Evolutionary conservation across 2,329 filamentous ascomycete species (phyloP), one percentile per base, ranked within the genome.

Genomic region (Dactylella cylindrospora): DNA sequence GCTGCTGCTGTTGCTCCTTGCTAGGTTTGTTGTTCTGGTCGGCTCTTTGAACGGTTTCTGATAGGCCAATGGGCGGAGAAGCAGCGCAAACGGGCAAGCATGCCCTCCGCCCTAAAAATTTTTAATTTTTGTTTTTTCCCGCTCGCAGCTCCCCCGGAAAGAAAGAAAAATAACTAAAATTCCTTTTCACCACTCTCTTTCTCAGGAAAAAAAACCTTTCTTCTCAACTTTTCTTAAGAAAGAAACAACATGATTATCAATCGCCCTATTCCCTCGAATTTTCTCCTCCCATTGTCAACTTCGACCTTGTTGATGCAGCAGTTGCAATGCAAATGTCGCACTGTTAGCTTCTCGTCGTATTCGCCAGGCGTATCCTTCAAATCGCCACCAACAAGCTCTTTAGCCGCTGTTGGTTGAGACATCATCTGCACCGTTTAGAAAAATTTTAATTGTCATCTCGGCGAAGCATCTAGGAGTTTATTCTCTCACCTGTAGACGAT

Each of bases 221-320:
- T n/a, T n/a, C n/a, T n/a, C n/a, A n/a, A 43, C 50, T 54, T 43
- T 43, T 53, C 45, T 50, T 35, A 54, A 62, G 49, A 50, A 44
- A 62, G 49, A 50, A 44, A 62, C 57, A 62, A 36, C 57, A 62
- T 62, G 57, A 20, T 45, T 49, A 49, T 47, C 49, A 13, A 49
- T 45, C 49, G 44, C 57, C 49, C 29, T 38, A 33, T 44, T 50
- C 49, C 28, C 19, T n/a, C n/a, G n/a, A n/a, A n/a, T n/a, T n/a
- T n/a, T 29, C 46, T 41, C 39, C 25, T 29, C 20, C 29, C 35
- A 38, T 26, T 17, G 9, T 13, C 22, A 36, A 31, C 33, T 38
- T 17, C 36, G 22, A 31, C 57, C 20, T 43, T 47, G 45, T 46
- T 52, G 47, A 20, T 49, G 19, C 49, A 41, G 31, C n/a, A n/a